Evolutionary conservation across 768 basidiomycete genomes (phyloP).

Genomic region (Mycena latifolia): DNA sequence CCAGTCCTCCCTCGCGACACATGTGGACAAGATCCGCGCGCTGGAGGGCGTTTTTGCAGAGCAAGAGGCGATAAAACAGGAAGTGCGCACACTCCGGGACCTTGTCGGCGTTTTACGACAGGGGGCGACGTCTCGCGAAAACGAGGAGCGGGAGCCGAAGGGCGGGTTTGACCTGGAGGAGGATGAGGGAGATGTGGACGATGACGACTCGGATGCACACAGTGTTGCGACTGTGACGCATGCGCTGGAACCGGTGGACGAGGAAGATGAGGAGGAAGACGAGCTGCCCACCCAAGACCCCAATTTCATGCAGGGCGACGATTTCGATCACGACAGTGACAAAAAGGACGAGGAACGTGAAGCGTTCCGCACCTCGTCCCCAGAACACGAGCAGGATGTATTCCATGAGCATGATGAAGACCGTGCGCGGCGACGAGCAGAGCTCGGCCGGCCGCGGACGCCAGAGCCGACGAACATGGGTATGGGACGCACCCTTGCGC

Average conservation of each 20-base stretch:
- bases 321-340: constrained; percentile 2
- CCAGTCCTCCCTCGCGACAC: constrained; percentile 78
- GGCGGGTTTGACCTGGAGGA: constrained; percentile 49
- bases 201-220: constrained; percentile 77
- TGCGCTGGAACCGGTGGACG: constrained; percentile 78
- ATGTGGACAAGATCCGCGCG: constrained; percentile 85
- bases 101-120: constrained; percentile 55
- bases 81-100: constrained; percentile 79
- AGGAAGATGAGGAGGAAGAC: constrained; percentile 70
- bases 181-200: constrained; percentile 53
- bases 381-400: constrained; percentile 23
- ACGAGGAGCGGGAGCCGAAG: constrained; percentile 25
- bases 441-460: constrained; percentile 80
- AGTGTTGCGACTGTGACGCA: constrained; percentile 83
- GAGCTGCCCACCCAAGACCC: constrained; percentile 5
- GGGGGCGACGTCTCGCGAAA: constrained; percentile 20
- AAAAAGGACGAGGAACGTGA: constrained; percentile 4
- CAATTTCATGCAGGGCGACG: background rate
- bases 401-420: constrained; percentile 57
- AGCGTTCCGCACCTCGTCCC: constrained; percentile 23
- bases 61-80: constrained; percentile 86
- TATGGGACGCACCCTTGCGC: constrained; percentile 46
- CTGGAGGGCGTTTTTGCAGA: constrained; percentile 87
- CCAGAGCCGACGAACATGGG: constrained; percentile 82
- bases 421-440: constrained; percentile 63